phyloP scores from a whole-genome alignment of 2,329 filamentous ascomycete genomes.

The Sporothrix curviconia region DNA sequence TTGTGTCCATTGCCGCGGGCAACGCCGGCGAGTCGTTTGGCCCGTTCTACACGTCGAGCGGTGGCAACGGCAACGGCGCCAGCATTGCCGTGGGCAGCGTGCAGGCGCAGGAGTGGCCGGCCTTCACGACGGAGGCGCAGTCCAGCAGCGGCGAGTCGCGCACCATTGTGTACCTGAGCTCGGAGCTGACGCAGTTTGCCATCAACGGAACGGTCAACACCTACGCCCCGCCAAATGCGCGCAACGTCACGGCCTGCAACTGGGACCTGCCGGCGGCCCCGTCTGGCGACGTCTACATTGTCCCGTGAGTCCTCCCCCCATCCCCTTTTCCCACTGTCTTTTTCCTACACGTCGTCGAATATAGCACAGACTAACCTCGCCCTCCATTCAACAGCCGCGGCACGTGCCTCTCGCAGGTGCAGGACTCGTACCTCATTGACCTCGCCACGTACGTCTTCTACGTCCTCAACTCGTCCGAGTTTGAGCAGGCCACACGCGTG shows the following conservation, averaged over 20 bases:
- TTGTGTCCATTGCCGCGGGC: conserved; percentile 35
- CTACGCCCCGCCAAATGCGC: neutral
- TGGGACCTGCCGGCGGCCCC: neutral
- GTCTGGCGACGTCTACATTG: neutral
- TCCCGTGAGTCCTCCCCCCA: neutral
- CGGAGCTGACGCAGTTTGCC: conserved; percentile 3
- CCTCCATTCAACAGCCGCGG: no score
- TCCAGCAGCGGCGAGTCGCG: conserved; percentile 12
- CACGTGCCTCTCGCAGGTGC: neutral
- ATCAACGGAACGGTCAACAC: neutral
- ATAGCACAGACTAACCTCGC: no score
- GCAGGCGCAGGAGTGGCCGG: neutral
- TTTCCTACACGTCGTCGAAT: no score
- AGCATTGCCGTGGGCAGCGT: conserved; percentile 5
- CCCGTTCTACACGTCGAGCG: conserved; percentile 23
- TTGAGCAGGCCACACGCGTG: neutral
- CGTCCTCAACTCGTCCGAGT: conserved; percentile 3
- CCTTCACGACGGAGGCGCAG: neutral
- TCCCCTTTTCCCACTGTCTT: neutral
- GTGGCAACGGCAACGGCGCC: conserved; percentile 5
- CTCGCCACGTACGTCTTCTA: conserved; percentile 3
- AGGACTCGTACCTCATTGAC: neutral
- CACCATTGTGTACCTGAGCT: conserved; percentile 8
- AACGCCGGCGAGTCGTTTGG: conserved; percentile 29
- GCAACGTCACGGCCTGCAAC: neutral